Percentiles rank a stretch among this genome's conserved stretches.
Conservation (phyloP, 305 asterid species). For the Fraxinus ornus region DNA sequence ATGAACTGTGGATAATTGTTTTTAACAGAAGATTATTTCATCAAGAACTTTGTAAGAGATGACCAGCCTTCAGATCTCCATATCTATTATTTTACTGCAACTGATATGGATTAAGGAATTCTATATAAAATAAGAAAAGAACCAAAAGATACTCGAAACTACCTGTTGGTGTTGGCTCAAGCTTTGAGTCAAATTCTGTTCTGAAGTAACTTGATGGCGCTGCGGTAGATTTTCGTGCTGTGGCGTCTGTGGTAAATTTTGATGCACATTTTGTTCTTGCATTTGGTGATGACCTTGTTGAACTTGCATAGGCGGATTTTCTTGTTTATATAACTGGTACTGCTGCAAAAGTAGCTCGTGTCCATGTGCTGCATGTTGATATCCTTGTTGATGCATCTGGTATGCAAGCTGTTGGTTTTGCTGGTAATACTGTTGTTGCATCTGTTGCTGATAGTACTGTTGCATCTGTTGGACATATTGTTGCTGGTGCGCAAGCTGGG, state of each 20-base stretch:
- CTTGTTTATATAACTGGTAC: conserved; percentile 55
- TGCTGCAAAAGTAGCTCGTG: conserved; percentile 56
- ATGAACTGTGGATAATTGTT: not conserved
- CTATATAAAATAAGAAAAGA: not conserved
- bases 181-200: conserved; percentile 19
- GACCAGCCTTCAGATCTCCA: not conserved
- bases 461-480: conserved; percentile 31
- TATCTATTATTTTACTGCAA: not conserved
- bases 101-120: not conserved
- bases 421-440: conserved; percentile 31
- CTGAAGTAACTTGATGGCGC: conserved; percentile 16
- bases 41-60: not conserved
- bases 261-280: conserved; percentile 41
- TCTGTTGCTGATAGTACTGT: conserved; percentile 35
- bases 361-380: conserved; percentile 37
- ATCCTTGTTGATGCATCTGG: conserved; percentile 48
- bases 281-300: conserved; percentile 38
- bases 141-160: not conserved
- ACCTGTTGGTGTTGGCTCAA: conserved; percentile 40
- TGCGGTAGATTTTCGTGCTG: conserved; percentile 26
- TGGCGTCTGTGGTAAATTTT: conserved; percentile 32
- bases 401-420: conserved; percentile 29
- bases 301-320: conserved; percentile 34
- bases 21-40: not conserved
- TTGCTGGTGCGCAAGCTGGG: conserved; percentile 30